Percentiles rank a stretch among this genome's conserved stretches.
Evolutionary conservation across 495 filamentous ascomycete species (phyloP).

Genomic region (Mytilinidion resinicola): DNA sequence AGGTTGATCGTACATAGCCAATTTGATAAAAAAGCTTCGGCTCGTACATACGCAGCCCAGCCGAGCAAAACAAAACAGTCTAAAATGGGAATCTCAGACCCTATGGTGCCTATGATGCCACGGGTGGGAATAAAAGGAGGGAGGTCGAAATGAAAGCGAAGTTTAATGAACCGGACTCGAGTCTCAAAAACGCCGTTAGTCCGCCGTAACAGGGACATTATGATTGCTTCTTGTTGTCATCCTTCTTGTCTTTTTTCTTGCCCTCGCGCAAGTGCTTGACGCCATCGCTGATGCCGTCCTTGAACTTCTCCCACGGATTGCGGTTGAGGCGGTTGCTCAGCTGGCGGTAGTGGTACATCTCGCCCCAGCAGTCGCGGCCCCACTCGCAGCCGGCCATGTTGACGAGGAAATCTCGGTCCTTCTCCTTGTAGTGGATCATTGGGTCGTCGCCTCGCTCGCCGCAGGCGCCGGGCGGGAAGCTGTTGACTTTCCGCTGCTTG

Average conservation of each 20-base stretch:
- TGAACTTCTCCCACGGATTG: conserved; percentile 64
- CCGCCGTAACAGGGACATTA: background rate
- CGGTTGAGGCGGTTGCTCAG: conserved; percentile 81
- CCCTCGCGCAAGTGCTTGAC: conserved; percentile 13
- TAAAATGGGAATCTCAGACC: background rate
- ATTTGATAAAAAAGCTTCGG: background rate
- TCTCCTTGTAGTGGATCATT: conserved; percentile 76
- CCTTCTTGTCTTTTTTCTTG: conserved; percentile 19
- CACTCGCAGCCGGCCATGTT: conserved; percentile 98
- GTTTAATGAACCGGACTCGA: too few relatives aligned
- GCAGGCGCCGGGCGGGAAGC: conserved; percentile 87
- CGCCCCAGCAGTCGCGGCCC: conserved; percentile 95
- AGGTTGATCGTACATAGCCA: too few relatives aligned
- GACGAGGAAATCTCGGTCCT: conserved; percentile 87
- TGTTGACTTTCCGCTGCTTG: conserved; percentile 87
- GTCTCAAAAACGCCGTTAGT: background rate
- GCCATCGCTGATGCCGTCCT: conserved; percentile 37
- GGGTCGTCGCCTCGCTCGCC: conserved; percentile 67
- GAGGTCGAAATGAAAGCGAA: background rate
- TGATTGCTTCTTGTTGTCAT: conserved; percentile 8
- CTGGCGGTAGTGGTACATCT: conserved; percentile 90
- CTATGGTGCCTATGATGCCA: background rate
- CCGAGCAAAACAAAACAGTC: background rate
- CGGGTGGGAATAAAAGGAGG: background rate
- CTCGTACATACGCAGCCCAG: background rate